Evolutionary conservation across 2,329 filamentous ascomycete genomes (phyloP).

Genomic region (Diaporthe sp.): DNA sequence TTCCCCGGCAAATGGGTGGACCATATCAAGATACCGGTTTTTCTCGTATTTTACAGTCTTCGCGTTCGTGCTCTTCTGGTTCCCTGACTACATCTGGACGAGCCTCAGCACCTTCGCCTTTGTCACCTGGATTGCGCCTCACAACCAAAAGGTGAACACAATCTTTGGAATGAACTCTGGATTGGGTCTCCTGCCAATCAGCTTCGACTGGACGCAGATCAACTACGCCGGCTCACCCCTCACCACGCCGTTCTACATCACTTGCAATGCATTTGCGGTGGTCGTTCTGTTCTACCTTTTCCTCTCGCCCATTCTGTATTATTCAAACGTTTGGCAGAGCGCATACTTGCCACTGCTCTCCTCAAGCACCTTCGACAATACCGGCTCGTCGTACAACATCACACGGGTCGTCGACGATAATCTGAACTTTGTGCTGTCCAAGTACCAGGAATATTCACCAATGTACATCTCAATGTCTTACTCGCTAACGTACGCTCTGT

Average conservation of each 20-base stretch:
- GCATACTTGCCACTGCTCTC: slow-evolving; percentile 46
- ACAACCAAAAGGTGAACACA: slow-evolving; percentile 39
- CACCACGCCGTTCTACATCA: slow-evolving; percentile 45
- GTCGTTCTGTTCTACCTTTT: slow-evolving; percentile 46
- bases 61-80: slow-evolving; percentile 42
- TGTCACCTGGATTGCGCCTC: slow-evolving; percentile 38
- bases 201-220: slow-evolving; percentile 48
- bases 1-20: slow-evolving; percentile 46
- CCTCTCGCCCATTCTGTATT: slow-evolving; percentile 45
- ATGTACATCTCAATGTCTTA: slow-evolving; percentile 50
- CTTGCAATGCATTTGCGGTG: slow-evolving; percentile 43
- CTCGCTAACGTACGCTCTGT: slow-evolving; percentile 48
- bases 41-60: slow-evolving; percentile 45
- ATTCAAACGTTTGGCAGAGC: slow-evolving; percentile 45
- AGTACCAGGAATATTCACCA: slow-evolving; percentile 48
- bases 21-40: slow-evolving; percentile 47
- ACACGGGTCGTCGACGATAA: slow-evolving; percentile 43
- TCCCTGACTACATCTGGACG: slow-evolving; percentile 39
- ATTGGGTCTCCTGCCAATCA: slow-evolving; percentile 43
- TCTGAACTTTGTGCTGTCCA: slow-evolving; percentile 42
- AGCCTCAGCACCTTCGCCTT: slow-evolving; percentile 40
- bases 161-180: slow-evolving; percentile 38
- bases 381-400: slow-evolving; percentile 44
- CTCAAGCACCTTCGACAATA: slow-evolving; percentile 46
- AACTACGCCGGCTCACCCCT: slow-evolving; percentile 44